Base-by-base conservation (phyloP, 352 stramenopile species). In the Chrysophaeum taylorii region DNA sequence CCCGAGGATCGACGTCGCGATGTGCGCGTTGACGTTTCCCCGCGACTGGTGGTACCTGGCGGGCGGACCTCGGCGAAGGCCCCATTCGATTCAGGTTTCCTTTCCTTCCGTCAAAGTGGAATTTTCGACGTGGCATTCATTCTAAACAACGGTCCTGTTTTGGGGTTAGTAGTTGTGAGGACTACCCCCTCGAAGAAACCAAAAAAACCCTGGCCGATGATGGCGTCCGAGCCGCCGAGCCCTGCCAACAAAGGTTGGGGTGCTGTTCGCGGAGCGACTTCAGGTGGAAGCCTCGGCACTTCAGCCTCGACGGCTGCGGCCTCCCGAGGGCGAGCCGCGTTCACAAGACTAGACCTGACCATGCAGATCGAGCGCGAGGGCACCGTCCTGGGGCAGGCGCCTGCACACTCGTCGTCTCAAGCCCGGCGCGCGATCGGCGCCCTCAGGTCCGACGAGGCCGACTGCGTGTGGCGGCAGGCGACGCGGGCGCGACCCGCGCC, bases 1-100 rank as follows among this genome's bases (percentile, higher is more conserved):
- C 29, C 71, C 71, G 2, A 76, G 54, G 1, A 64, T 48, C 57
- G 53, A 64, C n/a, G 71, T 76, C 0, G 74, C 0, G 23, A 71
- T 41, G 53, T 76, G 71, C 14, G 53, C 2, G 29, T 68, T 45
- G 2, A 70, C 43, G 68, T 76, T 76, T 2, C 27, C 1, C 0
- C 43, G 21, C 37, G 61, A 42, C 25, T 15, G 27, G 52, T 76
- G 71, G 48, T 71, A 76, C 38, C 4, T n/a, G 18, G 29, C 7
- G 50, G 73, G 73, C 48, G 5, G 48, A 60, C 48, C 5, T 18
- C 48, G 48, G 48, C 48, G 48, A 33, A 60, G 48, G 48, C n/a
- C n/a, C n/a, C n/a, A n/a, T n/a, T n/a, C n/a, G n/a, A n/a, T n/a
- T n/a, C n/a, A n/a, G n/a, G n/a, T n/a, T n/a, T n/a, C n/a, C n/a